Base-by-base conservation (phyloP, 176 grass and related monocot genomes). In the Triticum dicoccoides region DNA sequence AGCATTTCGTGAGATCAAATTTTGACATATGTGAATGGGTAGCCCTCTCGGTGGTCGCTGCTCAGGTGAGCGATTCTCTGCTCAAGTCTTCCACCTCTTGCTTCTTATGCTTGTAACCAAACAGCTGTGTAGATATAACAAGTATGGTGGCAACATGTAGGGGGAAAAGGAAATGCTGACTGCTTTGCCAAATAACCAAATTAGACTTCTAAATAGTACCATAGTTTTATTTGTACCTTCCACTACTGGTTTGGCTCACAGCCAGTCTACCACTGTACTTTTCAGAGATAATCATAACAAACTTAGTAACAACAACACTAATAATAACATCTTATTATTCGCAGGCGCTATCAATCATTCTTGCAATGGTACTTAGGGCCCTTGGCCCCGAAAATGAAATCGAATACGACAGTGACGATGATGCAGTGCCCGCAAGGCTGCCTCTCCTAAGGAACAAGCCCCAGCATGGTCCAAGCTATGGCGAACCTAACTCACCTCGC, bases 11-110 rank as follows among this genome's bases (percentile, higher is more conserved):
- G 9, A 88, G 44, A 83, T 90, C 90, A 62, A 99, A 99, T 88
- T 89, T 84, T 80, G 89, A 94, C 34, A 93, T 94, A 62, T 99
- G 97, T 59, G 88, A 97, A 96, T 99, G 97, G 97, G 79, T 97
- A 80, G 94, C 90, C n/a, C 73, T 94, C 25, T 90, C 86, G 4
- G 82, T 99, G 74, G 85, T 94, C 29, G 86, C 85, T 82, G 82
- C 92, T 79, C 94, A 99, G 89, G 97, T 96, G 78, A 90, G 87
- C 27, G 27, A 27, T 27, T 27, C 32, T 38, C 37, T 38, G 37
- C 27, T 18, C 23, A 59, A 62, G 5, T 25, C 8, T 77, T 52
- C 27, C 5, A 13, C 24, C 25, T 83, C 47, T 29, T 35, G 5
- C 9, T 5, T 13, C 67, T 24, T 30, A 37, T 12, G 9, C 61